These are phyloP conservation scores for Mortierella claussenii DNA, from an alignment of 192 early-diverging fungal species.

Conservation along the genomic window DNA sequence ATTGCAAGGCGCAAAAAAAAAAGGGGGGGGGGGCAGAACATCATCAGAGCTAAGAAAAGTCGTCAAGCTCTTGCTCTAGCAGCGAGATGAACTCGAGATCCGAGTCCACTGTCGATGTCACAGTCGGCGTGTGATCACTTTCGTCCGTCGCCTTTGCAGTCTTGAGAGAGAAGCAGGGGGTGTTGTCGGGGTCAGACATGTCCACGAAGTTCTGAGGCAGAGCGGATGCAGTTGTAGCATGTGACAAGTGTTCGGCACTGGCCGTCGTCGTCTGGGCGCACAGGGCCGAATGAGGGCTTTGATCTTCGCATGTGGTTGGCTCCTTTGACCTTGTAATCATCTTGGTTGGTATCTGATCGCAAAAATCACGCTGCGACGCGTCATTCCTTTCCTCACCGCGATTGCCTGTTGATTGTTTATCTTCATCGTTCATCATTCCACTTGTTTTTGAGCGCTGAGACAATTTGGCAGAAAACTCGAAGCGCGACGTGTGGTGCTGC, in stretches of 20 bases:
- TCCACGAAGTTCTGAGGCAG: neutral
- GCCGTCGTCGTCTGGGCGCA: too few relatives aligned
- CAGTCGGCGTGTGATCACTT: neutral
- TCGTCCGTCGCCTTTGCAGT: neutral
- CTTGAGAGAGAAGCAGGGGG: too few relatives aligned
- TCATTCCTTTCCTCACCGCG: too few relatives aligned
- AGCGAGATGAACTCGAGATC: neutral
- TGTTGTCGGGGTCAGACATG: neutral
- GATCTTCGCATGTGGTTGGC: neutral
- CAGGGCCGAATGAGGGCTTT: neutral
- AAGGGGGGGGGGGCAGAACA: too few relatives aligned
- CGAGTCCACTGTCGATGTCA: neutral
- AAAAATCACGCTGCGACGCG: neutral
- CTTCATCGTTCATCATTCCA: too few relatives aligned
- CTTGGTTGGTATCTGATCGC: neutral
- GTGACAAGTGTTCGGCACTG: neutral
- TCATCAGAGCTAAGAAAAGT: too few relatives aligned
- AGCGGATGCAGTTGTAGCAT: neutral
- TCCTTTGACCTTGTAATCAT: neutral
- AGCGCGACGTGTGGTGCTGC: neutral
- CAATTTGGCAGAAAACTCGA: too few relatives aligned
- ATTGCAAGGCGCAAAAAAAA: neutral
- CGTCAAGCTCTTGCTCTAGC: neutral
- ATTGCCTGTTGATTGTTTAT: too few relatives aligned
- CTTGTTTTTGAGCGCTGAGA: too few relatives aligned